A percentile compares a stretch with the other conserved stretches of the same genome.
phyloP scores from a whole-genome alignment of 495 filamentous ascomycete genomes.

The Xylaria palmicola region DNA sequence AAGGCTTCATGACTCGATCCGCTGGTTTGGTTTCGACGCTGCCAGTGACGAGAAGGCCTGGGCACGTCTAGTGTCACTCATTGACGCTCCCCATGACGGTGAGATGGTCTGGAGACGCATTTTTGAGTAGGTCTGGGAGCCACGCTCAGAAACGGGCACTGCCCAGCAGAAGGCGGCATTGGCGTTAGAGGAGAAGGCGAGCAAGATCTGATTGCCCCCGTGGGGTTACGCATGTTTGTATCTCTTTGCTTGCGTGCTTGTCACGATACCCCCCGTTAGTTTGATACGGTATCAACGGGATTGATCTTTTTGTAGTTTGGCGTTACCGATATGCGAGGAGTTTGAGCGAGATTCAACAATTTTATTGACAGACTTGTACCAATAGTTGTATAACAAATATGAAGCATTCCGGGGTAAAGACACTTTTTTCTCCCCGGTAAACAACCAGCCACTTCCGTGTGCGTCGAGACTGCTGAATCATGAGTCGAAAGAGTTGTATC shows the following conservation, averaged over 20 bases:
- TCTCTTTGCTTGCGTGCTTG: not conserved
- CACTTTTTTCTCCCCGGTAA: not conserved
- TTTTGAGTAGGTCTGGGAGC: constrained; percentile 41
- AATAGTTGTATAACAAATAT: not conserved
- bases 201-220: constrained; percentile 5
- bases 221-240: not conserved
- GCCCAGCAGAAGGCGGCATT: not conserved
- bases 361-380: not conserved
- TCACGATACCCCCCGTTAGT: not conserved
- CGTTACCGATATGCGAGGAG: not conserved
- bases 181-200: constrained; percentile 1
- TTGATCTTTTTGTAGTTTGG: not conserved
- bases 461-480: too few species aligned
- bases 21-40: constrained; percentile 42
- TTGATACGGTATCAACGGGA: not conserved
- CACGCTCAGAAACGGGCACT: not conserved
- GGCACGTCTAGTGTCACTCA: constrained; percentile 14
- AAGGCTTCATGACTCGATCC: constrained; percentile 35
- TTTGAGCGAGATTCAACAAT: not conserved
- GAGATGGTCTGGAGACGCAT: constrained; percentile 42
- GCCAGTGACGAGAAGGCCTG: constrained; percentile 24
- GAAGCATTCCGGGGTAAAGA: not conserved
- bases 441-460: too few species aligned
- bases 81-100: constrained; percentile 41
- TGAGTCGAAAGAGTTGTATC: too few species aligned